Base-by-base conservation (phyloP, 1,139 yeast genomes). In the Geotrichum candidum region DNA sequence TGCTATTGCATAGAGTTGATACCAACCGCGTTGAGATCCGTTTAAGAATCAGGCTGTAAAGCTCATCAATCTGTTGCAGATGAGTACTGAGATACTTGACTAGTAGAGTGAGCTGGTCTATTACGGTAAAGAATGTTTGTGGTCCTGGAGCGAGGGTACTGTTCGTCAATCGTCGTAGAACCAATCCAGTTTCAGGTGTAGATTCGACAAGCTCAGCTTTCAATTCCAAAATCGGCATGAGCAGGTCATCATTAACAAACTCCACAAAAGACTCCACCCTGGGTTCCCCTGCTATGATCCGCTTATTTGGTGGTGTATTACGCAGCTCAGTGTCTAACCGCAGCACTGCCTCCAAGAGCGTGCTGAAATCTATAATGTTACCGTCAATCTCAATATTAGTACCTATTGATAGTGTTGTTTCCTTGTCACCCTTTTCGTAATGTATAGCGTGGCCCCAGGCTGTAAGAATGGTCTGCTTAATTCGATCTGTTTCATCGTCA, bases 1-100 rank as follows among this genome's bases (percentile, higher is more conserved):
- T 63, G 33, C 58, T 62, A 33, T 59, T 63, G 18, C 65, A 59
- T 22, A 72, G 57, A 13, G 62, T 61, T 9, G 65, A 65, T 10
- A 69, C 58, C 15, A 72, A 52, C 13, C 59, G 52, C n/a, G 67
- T 60, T 3, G 69, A 64, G 53, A 68, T 69, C 31, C 72, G 63
- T 33, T 68, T 68, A 18, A 68, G 61, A 18, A 71, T 64, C 2
- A 63, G 59, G 0, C 46, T 54, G 35, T 64, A 62, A 4, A 70
- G 41, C 7, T 59, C 51, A 23, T 68, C 65, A 9, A 63, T 63
- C 15, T 65, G 41, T 23, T 38, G 27, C 59, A 51, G 68, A 64
- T 18, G 60, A 27, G 15, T 48, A 60, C 27, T 68, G 25, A 71
- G 61, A 60, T 65, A 71, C 23, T 64, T 62, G 1, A 71, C 65